Evolutionary conservation across 768 basidiomycete species (phyloP).

Genomic region (Sarcodon sp.): DNA sequence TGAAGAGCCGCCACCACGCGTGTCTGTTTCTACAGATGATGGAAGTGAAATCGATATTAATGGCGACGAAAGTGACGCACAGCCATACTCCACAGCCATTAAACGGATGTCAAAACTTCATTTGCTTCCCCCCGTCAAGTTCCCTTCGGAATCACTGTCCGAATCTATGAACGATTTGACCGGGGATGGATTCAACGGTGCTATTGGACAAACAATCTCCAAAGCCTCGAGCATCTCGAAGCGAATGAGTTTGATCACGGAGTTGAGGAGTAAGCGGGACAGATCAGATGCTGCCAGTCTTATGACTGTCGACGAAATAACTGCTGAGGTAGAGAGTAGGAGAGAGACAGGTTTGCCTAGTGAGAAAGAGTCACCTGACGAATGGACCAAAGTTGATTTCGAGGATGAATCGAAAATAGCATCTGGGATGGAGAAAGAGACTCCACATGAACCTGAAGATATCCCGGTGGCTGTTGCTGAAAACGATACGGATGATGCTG

Average conservation of each 20-base stretch:
- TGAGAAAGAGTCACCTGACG: constrained; percentile 27
- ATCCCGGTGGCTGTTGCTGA: constrained; percentile 10
- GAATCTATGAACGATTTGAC: constrained; percentile 49
- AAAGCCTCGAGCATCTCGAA: constrained; percentile 38
- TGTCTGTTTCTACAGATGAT: constrained; percentile 68
- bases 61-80: constrained; percentile 28
- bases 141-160: constrained; percentile 67
- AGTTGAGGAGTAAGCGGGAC: constrained; percentile 72
- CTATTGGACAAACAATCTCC: constrained; percentile 18
- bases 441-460: constrained; percentile 14
- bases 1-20: constrained; percentile 35
- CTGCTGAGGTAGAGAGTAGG: constrained; percentile 82
- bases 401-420: constrained; percentile 19
- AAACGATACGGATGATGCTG: constrained; percentile 25
- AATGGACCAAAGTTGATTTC: constrained; percentile 63
- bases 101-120: constrained; percentile 30
- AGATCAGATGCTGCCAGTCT: constrained; percentile 81
- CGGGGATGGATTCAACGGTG: background rate
- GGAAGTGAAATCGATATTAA: constrained; percentile 54
- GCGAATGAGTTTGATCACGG: constrained; percentile 73
- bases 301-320: constrained; percentile 96
- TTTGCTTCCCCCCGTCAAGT: constrained; percentile 65
- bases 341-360: constrained; percentile 40
- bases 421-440: constrained; percentile 1
- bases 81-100: constrained; percentile 8